Evolutionary conservation across 805 yeast genomes (phyloP).

Genomic region (Yarrowia divulgata): DNA sequence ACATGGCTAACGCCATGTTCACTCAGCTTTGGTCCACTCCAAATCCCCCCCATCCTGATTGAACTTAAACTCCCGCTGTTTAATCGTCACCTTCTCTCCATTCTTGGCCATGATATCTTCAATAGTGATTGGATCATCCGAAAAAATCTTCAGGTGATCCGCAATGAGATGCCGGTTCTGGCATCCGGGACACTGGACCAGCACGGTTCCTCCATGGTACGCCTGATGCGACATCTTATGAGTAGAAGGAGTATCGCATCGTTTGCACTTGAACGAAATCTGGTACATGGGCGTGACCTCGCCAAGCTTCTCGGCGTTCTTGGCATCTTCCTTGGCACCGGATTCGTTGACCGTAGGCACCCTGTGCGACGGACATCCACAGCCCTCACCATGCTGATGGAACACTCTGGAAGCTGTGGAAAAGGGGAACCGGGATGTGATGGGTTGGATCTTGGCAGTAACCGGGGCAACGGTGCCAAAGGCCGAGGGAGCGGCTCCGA

Average conservation of each 20-base stretch:
- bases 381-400: constrained; percentile 2
- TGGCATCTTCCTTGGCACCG: constrained; percentile 13
- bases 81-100: constrained; percentile 76
- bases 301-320: constrained; percentile 14
- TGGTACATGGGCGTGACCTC: constrained; percentile 76
- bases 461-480: background rate
- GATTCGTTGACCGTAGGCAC: constrained; percentile 21
- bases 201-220: constrained; percentile 82
- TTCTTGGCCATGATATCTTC: constrained; percentile 77
- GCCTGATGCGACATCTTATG: constrained; percentile 95
- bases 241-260: constrained; percentile 81
- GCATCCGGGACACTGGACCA: constrained; percentile 92
- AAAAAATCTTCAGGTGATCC: constrained; percentile 82
- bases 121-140: constrained; percentile 77
- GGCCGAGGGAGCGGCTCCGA: background rate
- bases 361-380: constrained; percentile 6
- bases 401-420: constrained; percentile 2
- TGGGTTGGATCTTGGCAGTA: constrained; percentile 1
- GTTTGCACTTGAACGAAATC: constrained; percentile 92
- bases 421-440: constrained; percentile 8
- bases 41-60: constrained; percentile 48
- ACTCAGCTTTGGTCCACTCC: constrained; percentile 46
- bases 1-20: background rate
- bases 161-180: constrained; percentile 88
- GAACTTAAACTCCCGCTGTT: constrained; percentile 52